phyloP scores from a whole-genome alignment of 208 protist species.

The Leishmania aethiopica region DNA sequence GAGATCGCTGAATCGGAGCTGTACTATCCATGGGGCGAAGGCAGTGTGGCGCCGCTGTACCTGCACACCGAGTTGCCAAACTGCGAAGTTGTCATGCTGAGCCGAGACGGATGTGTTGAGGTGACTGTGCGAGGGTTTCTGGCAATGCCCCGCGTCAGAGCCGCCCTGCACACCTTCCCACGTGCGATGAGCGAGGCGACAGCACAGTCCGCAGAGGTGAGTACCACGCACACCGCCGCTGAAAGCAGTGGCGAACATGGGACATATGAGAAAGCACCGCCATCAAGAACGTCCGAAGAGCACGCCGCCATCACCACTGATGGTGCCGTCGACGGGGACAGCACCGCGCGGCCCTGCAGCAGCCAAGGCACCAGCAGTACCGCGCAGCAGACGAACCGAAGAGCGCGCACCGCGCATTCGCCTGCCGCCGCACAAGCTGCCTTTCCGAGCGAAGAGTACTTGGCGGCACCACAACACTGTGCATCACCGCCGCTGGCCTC shows the following conservation, averaged over 20 bases:
- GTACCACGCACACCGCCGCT: background rate
- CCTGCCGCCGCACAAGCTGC: conserved; percentile 1
- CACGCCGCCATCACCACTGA: background rate
- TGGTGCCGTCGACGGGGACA: background rate
- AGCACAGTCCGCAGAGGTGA: background rate
- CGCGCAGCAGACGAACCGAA: too few relatives aligned
- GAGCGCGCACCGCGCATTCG: background rate
- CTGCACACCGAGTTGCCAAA: conserved; percentile 35
- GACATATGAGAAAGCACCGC: background rate
- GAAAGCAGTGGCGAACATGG: background rate
- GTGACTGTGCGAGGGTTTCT: conserved; percentile 40
- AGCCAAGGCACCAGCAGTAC: too few relatives aligned
- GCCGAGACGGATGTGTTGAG: conserved; percentile 45
- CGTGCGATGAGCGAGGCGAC: background rate
- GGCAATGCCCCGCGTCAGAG: conserved; percentile 19
- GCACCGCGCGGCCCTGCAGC: background rate
- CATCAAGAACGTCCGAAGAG: background rate
- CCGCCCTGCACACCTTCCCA: conserved; percentile 6
- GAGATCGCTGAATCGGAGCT: conserved; percentile 35
- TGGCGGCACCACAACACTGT: background rate
- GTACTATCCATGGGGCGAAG: conserved; percentile 62
- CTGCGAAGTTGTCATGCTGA: conserved; percentile 33
- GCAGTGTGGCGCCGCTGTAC: conserved; percentile 44
- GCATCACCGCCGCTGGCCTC: conserved; percentile 2
- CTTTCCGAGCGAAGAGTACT: conserved; percentile 20